Conservation (phyloP, 768 basidiomycete genomes). For the Leccinum truebloodii region DNA sequence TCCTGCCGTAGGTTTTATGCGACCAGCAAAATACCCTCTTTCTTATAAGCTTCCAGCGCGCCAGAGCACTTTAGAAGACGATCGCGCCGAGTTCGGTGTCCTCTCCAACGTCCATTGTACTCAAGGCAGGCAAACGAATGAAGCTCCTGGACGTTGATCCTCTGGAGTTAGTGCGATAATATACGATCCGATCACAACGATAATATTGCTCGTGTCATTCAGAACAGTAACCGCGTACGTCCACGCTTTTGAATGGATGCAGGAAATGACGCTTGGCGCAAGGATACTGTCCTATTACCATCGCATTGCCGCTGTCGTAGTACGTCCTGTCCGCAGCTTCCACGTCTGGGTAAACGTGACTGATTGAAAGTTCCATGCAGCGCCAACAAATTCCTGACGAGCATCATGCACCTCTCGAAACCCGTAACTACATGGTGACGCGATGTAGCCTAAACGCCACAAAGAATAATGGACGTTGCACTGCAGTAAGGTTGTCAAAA, state of each 20-base stretch:
- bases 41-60: conserved; percentile 38
- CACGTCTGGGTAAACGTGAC: too few relatives aligned
- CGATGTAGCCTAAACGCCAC: too few relatives aligned
- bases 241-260: background rate
- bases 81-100: conserved; percentile 52
- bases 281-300: conserved; percentile 74
- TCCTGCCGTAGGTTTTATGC: conserved; percentile 61
- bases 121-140: conserved; percentile 68
- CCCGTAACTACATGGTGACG: too few relatives aligned
- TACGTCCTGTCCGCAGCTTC: too few relatives aligned
- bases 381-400: too few relatives aligned
- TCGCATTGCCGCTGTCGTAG: too few relatives aligned
- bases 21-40: conserved; percentile 2
- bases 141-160: conserved; percentile 87
- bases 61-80: conserved; percentile 59
- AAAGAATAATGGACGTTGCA: too few relatives aligned
- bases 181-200: conserved; percentile 84
- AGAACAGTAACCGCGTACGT: conserved; percentile 80
- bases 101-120: conserved; percentile 76
- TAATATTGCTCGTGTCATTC: conserved; percentile 86
- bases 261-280: conserved; percentile 1
- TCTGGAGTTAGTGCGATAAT: conserved; percentile 86
- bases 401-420: too few relatives aligned
- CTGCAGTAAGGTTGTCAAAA: too few relatives aligned
- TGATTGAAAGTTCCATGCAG: too few relatives aligned